Evolutionary conservation across 1,284 basidiomycete genomes (phyloP), one percentile per base, ranked within the genome.

Genomic region (Leccinum huronense): DNA sequence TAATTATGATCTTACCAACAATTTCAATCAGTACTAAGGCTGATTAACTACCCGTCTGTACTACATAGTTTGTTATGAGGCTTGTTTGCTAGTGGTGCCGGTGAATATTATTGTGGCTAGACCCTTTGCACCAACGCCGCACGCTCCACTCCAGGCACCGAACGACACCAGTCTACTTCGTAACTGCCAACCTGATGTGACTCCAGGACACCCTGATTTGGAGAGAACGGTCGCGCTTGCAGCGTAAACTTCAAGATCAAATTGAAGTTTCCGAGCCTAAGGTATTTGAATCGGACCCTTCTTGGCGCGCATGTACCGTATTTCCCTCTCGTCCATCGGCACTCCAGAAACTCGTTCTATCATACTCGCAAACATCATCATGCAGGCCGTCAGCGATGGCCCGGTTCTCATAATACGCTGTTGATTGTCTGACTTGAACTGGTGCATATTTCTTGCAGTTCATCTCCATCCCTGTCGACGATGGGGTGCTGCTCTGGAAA

Each of bases 391-490:
- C 42, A 70, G 69, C 36, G 23, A 27, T 27, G 23, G 23, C 23
- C 23, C 23, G 13, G n/a, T 45, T 51, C 48, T 51, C 23, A 51
- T 11, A n/a, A 31, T 40, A 23, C 14, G 57, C 8, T 27, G 30
- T 23, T 51, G 48, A 51, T 48, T 13, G 38, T 8, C 6, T 10
- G 53, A 33, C 58, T n/a, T 40, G 38, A 48, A 19, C 60, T 64
- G 58, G 63, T 36, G 33, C 2, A 30, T 3, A 11, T 5, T n/a
- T 54, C 5, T 51, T 58, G 30, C 11, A 72, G 71, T 30, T 65
- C 59, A 64, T 19, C 58, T 61, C 72, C 55, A 64, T 70, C 65
- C 71, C 66, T 33, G 65, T 73, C 9, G 73, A 71, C 63, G 56
- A 72, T n/a, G 65, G 23, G 71, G 27, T 71, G 69, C 71, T 74